Percentiles rank a stretch among this genome's conserved stretches.
These are phyloP conservation scores for Penicillium pancosmium DNA, from an alignment of 495 filamentous ascomycete species.

Conservation along the genomic window DNA sequence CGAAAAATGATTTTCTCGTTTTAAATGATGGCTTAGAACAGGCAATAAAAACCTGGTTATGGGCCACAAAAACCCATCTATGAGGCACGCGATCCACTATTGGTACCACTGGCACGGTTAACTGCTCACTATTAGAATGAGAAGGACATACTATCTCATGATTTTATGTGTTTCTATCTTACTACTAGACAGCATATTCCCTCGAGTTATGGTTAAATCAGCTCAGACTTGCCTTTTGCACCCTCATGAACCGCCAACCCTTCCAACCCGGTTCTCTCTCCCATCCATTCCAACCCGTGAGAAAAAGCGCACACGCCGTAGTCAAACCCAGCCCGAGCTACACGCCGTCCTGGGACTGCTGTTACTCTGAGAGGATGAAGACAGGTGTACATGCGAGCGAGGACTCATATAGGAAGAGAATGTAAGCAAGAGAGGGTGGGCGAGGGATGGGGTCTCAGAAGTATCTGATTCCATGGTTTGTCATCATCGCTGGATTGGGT, in stretches of 20 bases:
- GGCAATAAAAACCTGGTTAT: too few relatives aligned
- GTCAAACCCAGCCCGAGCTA: conserved; percentile 13
- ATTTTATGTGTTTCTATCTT: neutral
- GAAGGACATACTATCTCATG: too few relatives aligned
- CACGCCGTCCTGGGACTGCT: conserved; percentile 31
- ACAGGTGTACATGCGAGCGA: neutral
- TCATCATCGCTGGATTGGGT: conserved; percentile 43
- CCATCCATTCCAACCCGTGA: neutral
- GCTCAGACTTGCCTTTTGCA: conserved; percentile 60
- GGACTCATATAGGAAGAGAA: conserved; percentile 13
- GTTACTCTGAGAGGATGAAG: conserved; percentile 25
- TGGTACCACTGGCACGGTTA: too few relatives aligned
- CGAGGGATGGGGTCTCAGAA: conserved; percentile 42
- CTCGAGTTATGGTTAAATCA: conserved; percentile 18
- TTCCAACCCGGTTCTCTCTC: conserved; percentile 6
- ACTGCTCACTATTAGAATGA: too few relatives aligned
- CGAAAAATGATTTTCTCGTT: too few relatives aligned
- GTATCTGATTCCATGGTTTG: conserved; percentile 54
- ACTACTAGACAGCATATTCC: neutral
- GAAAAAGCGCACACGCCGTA: conserved; percentile 2
- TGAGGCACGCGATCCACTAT: too few relatives aligned
- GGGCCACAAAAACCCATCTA: too few relatives aligned
- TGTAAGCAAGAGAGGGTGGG: conserved; percentile 13
- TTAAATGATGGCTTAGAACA: too few relatives aligned
- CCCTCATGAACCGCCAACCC: conserved; percentile 32